These are phyloP conservation scores for Xylariaceae sp. DNA, from an alignment of 2,329 filamentous ascomycete genomes.

Conservation along the genomic window DNA sequence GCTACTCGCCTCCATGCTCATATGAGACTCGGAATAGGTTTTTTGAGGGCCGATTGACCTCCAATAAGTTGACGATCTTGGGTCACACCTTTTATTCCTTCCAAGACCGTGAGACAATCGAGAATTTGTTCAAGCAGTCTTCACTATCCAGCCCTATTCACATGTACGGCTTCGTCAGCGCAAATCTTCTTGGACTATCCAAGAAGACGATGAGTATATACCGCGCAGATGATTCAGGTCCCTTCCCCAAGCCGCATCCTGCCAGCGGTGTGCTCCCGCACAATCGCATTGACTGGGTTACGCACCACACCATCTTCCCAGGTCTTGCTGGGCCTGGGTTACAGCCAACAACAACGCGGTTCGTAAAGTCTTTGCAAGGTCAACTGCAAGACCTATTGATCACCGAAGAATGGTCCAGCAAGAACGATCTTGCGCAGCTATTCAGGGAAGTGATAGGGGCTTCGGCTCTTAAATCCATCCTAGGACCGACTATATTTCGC, in stretches of 20 bases:
- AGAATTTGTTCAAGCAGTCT: constrained; percentile 13
- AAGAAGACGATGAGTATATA: constrained; percentile 14
- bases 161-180: constrained; percentile 16
- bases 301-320: constrained; percentile 12
- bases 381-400: constrained; percentile 9
- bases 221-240: constrained; percentile 19
- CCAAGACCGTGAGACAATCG: constrained; percentile 18
- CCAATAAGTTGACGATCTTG: constrained; percentile 13
- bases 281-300: constrained; percentile 18
- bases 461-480: constrained; percentile 16
- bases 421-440: constrained; percentile 15
- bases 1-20: too few species aligned
- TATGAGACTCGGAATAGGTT: background rate
- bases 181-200: constrained; percentile 15
- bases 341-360: constrained; percentile 11
- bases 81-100: constrained; percentile 17
- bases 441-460: constrained; percentile 14
- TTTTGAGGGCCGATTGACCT: constrained; percentile 15
- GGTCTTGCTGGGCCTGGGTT: constrained; percentile 19
- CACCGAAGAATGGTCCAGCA: constrained; percentile 12
- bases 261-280: constrained; percentile 14
- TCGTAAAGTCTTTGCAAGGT: constrained; percentile 7
- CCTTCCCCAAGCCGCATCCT: constrained; percentile 14
- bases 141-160: constrained; percentile 16
- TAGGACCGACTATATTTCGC: constrained; percentile 16